Conservation (phyloP, 179 eudicot genomes). For the Sideroxylon spinosum region DNA sequence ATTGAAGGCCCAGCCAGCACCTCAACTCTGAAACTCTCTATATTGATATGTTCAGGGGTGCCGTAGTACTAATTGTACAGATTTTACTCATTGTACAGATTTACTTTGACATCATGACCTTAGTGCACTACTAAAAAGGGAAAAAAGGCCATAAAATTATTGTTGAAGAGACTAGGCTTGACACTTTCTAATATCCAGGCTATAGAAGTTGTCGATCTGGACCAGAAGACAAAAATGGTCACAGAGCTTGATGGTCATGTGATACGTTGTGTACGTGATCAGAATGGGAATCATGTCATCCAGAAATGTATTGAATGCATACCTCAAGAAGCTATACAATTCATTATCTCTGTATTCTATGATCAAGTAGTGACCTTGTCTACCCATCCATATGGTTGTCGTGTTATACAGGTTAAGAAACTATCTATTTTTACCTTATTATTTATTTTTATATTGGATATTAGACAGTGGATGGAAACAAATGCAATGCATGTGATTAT, state of each 20-base stretch:
- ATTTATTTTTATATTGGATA: too few species aligned
- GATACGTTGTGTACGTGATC: conserved; percentile 99
- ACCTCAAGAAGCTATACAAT: conserved; percentile 87
- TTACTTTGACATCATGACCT: too few species aligned
- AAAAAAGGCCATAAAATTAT: not conserved
- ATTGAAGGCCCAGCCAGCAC: too few species aligned
- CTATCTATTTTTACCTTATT: not conserved
- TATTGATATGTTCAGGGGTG: not conserved
- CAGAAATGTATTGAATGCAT: conserved; percentile 99
- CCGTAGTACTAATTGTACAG: not conserved
- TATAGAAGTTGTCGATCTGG: conserved; percentile 92
- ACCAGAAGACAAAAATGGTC: conserved; percentile 95
- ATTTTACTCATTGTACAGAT: too few species aligned
- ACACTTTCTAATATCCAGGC: conserved; percentile 45
- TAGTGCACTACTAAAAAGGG: too few species aligned
- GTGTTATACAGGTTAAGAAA: conserved; percentile 85
- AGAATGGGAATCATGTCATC: conserved; percentile 95
- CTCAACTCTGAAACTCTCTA: not conserved
- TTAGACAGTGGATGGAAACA: not conserved
- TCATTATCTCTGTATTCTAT: conserved; percentile 76
- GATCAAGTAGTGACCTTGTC: conserved; percentile 91
- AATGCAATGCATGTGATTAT: not conserved
- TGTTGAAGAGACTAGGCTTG: conserved; percentile 2
- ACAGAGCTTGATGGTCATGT: conserved; percentile 90
- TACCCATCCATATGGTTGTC: conserved; percentile 99